These are phyloP conservation scores for Pleurotus cornucopiae DNA, from an alignment of 768 basidiomycete genomes.

Conservation along the genomic window DNA sequence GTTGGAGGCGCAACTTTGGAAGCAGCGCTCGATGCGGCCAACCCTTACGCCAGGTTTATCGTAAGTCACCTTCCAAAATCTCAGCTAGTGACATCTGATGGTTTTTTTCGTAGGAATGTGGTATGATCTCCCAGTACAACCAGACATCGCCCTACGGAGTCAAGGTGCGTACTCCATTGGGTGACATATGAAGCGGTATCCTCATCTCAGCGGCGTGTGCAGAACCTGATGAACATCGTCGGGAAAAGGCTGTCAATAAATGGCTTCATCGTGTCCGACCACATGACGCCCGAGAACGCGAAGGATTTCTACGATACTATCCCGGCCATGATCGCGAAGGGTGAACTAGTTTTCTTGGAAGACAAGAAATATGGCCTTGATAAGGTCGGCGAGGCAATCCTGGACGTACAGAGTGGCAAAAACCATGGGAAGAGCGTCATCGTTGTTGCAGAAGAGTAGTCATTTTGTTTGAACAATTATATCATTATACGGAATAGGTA, in stretches of 20 bases:
- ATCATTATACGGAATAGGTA: too few species aligned
- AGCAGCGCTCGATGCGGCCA: slow-evolving; percentile 32
- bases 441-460: neutral
- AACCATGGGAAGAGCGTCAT: slow-evolving; percentile 6
- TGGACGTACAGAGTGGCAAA: slow-evolving; percentile 10
- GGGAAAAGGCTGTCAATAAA: slow-evolving; percentile 34
- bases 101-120: neutral
- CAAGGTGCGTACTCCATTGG: neutral
- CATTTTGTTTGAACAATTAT: too few species aligned
- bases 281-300: slow-evolving; percentile 30
- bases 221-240: slow-evolving; percentile 37
- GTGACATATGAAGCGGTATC: neutral
- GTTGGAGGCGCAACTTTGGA: slow-evolving; percentile 45
- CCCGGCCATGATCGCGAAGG: slow-evolving; percentile 35
- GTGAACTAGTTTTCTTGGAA: slow-evolving; percentile 45
- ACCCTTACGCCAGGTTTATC: slow-evolving; percentile 31
- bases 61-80: slow-evolving; percentile 6
- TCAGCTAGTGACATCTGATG: neutral
- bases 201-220: neutral
- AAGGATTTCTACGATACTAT: slow-evolving; percentile 38
- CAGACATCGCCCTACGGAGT: slow-evolving; percentile 7
- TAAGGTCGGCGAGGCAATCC: slow-evolving; percentile 25
- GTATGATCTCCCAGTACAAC: slow-evolving; percentile 11
- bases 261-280: slow-evolving; percentile 24
- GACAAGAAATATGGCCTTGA: slow-evolving; percentile 42